Base-by-base conservation (phyloP, 208 protist species). In the Herpetomonas tarakana region DNA sequence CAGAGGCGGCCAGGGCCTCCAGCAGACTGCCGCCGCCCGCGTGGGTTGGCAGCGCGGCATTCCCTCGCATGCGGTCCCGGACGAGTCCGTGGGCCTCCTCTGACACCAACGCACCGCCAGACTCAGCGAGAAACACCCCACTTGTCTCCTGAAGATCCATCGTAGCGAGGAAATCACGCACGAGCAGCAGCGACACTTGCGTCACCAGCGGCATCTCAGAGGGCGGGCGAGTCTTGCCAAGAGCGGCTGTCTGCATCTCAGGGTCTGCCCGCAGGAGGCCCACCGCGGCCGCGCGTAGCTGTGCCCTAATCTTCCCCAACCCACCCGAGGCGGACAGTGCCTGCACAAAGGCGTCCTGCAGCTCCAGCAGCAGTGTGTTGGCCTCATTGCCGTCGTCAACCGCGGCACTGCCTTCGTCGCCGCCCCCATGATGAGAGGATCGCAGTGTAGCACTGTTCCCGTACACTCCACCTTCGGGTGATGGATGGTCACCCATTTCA, bases 311-410 rank as follows among this genome's bases (percentile, higher is more conserved):
- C 49, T 85, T 83, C 2, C 88, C 88, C 22, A 92, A 53, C 21
- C 78, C 64, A 11, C 88, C 88, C 2, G 61, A 65, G 6, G 69
- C 60, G 0, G 78, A 77, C 22, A 95, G 59, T 11, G 83, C 88
- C n/a, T 56, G 71, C 1, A 88, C 68, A 58, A 95, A 78, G 3
- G 80, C 77, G 39, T 88, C 78, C 49, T 92, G 83, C 2, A 95
- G 62, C 54, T 89, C 85, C 26, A 87, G 52, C 16, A 95, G 65
- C 2, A 81, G 78, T 0, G 65, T 72, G 53, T 86, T 90, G 18
- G 76, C 78, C 57, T 94, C 88, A 55, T 81, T 79, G 6, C 54
- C 77, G n/a, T 86, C 80, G 16, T 82, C 82, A 4, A 61, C 68
- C 0, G 54, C 28, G 18, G 29, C 29, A 52, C 38, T n/a, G 3